phyloP scores from a whole-genome alignment of 306 rosid species.

The Prunus mume region DNA sequence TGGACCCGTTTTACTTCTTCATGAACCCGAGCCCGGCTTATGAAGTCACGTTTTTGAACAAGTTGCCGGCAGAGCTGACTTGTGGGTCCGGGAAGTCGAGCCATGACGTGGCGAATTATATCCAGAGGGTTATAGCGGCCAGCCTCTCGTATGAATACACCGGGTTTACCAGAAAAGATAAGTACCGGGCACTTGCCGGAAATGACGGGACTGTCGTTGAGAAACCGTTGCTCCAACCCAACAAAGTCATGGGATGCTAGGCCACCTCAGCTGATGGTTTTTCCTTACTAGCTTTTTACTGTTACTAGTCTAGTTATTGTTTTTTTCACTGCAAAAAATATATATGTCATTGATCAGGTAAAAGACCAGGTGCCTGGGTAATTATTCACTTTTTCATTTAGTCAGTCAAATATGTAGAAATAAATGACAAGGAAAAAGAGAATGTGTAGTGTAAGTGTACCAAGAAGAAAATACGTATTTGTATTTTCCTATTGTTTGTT shows the following conservation, averaged over 20 bases:
- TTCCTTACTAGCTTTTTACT: too few relatives aligned
- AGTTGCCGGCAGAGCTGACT: constrained; percentile 62
- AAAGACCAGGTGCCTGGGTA: too few relatives aligned
- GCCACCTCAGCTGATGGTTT: too few relatives aligned
- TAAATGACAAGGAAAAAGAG: not conserved
- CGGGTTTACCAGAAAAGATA: constrained; percentile 65
- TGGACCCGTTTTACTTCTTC: constrained; percentile 92
- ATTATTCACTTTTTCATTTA: not conserved
- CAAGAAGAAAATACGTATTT: not conserved
- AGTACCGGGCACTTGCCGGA: constrained; percentile 78
- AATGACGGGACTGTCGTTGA: constrained; percentile 66
- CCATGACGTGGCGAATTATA: constrained; percentile 84
- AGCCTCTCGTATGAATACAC: constrained; percentile 78
- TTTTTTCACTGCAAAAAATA: too few relatives aligned
- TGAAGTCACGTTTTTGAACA: constrained; percentile 70
- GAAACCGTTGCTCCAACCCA: constrained; percentile 31
- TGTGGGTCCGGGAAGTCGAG: constrained; percentile 54
- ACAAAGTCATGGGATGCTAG: constrained; percentile 66
- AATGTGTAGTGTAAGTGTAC: not conserved
- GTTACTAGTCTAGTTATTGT: too few relatives aligned
- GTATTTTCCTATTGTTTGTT: not conserved
- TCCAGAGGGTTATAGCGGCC: constrained; percentile 70
- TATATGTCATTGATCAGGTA: too few relatives aligned
- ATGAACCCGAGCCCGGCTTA: constrained; percentile 85
- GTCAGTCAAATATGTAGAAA: not conserved